Evolutionary conservation across 2,329 filamentous ascomycete genomes (phyloP), one percentile per base, ranked within the genome.

Genomic region (Monilinia laxa): DNA sequence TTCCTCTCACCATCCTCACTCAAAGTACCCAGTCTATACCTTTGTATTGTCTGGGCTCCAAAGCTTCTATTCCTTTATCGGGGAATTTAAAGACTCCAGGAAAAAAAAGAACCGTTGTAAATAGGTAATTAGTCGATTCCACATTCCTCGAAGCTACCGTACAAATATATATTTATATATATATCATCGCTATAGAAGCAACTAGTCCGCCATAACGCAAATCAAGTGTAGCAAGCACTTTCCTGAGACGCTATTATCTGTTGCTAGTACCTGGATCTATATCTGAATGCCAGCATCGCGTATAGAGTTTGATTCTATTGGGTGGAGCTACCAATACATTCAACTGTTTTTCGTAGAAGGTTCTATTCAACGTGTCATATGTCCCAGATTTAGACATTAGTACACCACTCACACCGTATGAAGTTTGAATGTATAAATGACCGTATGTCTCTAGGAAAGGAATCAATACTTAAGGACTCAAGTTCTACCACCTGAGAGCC

Each of bases 11-110:
- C 4, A 51, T 25, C 9, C 2, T 9, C 0, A 47, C 7, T 51
- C 20, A 23, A 18, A 38, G 11, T 0, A 51, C 23, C 1, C 16
- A 11, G 4, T 51, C 18, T 6, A 38, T 51, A 18, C 2, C 12
- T 25, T 38, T 51, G 7, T 38, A 4, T 14, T 12, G 18, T 5
- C 49, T 2, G 7, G 23, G 25, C n/a, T 47, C 20, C 42, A 35
- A 60, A 4, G 25, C 25, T 11, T 3, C 6, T 5, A 35, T 18
- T n/a, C 6, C 9, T 12, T 25, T 25, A 12, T 28, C 5, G 2
- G 1, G 10, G 2, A 6, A 9, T 9, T 9, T 38, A n/a, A 10
- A 2, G 4, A 35, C 1, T 3, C 7, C 2, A 2, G 23, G 14
- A 38, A 16, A 4, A 6, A 0, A 23, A 51, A 10, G 20, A 51